Evolutionary conservation across 2,329 filamentous ascomycete genomes (phyloP), one percentile per base, ranked within the genome.

Genomic region (Annulohypoxylon truncatum): DNA sequence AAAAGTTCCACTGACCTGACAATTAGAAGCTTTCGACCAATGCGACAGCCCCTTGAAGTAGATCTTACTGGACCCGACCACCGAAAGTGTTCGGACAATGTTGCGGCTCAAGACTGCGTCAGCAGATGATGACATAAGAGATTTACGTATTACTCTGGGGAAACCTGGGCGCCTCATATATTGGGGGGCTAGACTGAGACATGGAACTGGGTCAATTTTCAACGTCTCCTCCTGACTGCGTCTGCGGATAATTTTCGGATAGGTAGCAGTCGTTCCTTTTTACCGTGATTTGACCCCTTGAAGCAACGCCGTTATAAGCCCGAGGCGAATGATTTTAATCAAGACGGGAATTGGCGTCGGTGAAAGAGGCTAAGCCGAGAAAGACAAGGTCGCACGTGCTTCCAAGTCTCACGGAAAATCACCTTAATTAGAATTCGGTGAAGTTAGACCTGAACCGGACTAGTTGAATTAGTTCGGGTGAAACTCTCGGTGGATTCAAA

Each of bases 321-420:
- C 48, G 53, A 59, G 58, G 24, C 40, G 12, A 13, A 26, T 26
- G 20, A 18, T 35, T 33, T 52, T n/a, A 46, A 42, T 35, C 46
- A 53, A 10, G 29, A 28, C 28, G 35, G 47, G 48, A 51, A 31
- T 42, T 22, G 47, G 35, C 24, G 38, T 53, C 56, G 60, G 55
- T 61, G 55, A 57, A 57, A 53, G 53, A 50, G 38, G 33, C 48
- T 48, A 64, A 61, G 46, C 63, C 51, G 55, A 63, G 63, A 64
- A 58, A 60, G 63, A 61, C 66, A 61, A 67, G 26, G 53, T 52
- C 64, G 64, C 64, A 67, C 67, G 64, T 69, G 64, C 60, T 51
- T 56, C 22, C 40, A 51, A 55, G 15, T 28, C 31, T 35, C 18
- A 52, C 53, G 52, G 48, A 35, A 68, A 38, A 62, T 55, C 38